Base-by-base conservation (phyloP, 345 rosid genomes). In the Clausena lansium region DNA sequence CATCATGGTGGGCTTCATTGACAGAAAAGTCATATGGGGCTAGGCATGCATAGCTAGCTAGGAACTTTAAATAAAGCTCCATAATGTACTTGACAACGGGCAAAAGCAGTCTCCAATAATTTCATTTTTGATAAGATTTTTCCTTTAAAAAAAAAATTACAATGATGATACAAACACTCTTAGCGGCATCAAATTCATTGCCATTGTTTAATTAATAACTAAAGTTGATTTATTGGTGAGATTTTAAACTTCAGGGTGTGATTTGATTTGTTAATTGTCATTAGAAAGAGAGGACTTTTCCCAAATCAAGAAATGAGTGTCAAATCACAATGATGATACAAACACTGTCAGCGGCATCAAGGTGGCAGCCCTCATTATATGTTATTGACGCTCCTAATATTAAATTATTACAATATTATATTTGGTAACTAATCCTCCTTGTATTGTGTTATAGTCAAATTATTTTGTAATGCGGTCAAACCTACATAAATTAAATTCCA, bases 111-210 rank as follows among this genome's bases (percentile, higher is more conserved):
- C 25, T 67, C 67, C 66, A 70, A 30, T 24, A 28, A 58, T 20
- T 28, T 74, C 28, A 19, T 14, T 28, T 66, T 58, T 17, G 71
- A 22, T 66, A 33, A 52, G 41, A 15, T 33, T n/a, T 66, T 65
- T 66, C 33, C 35, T 65, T n/a, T n/a, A n/a, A n/a, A n/a, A n/a
- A 55, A 25, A 33, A 54, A 17, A 33, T 15, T 17, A 28, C 22
- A 77, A 69, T 69, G 79, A 77, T 69, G 79, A 69, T 59, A 2
- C 8, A 41, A 27, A 58, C 74, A 77, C 77, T 75, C 70, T 63
- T 24, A 39, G 28, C 6, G 55, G 65, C 36, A 9, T 67, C 63
- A 67, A 76, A 76, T 54, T 76, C 52, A 67, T 55, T 38, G 17
- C 30, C 10, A 58, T 15, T 32, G 13, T 35, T 73, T 24, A 28